A percentile compares a stretch with the other conserved stretches of the same genome.
Evolutionary conservation across 495 filamentous ascomycete genomes (phyloP).

Genomic region (Aspergillus hancockii): DNA sequence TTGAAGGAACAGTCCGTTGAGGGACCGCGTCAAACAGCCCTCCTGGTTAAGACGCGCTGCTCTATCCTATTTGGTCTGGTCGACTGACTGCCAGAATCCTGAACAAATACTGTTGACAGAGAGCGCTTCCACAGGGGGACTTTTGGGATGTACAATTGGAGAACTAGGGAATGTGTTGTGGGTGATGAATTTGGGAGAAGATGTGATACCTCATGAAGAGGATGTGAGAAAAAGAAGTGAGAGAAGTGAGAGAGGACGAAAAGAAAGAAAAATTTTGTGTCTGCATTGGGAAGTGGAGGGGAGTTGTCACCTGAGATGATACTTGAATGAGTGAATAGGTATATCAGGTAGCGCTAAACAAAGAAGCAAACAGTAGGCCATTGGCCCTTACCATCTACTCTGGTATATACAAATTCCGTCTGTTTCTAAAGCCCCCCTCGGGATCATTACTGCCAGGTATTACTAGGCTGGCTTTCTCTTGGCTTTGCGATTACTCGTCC

Average conservation of each 20-base stretch:
- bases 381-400: neutral
- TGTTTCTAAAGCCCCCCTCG: neutral
- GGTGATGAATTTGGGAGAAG: neutral
- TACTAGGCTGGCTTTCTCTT: no score
- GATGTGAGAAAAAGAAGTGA: conserved; percentile 1
- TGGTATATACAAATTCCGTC: neutral
- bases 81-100: neutral
- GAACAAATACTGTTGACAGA: neutral
- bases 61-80: neutral
- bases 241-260: conserved; percentile 8
- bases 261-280: conserved; percentile 2
- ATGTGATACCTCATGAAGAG: neutral
- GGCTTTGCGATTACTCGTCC: no score
- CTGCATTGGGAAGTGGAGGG: neutral
- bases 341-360: neutral
- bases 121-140: neutral
- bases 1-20: neutral
- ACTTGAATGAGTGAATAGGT: neutral
- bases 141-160: neutral
- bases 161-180: neutral
- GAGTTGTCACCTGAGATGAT: neutral
- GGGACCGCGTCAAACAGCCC: neutral
- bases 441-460: no score
- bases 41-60: neutral
- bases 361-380: neutral